phyloP scores from a whole-genome alignment of 2,329 filamentous ascomycete species.

The Alternaria ethzedia region DNA sequence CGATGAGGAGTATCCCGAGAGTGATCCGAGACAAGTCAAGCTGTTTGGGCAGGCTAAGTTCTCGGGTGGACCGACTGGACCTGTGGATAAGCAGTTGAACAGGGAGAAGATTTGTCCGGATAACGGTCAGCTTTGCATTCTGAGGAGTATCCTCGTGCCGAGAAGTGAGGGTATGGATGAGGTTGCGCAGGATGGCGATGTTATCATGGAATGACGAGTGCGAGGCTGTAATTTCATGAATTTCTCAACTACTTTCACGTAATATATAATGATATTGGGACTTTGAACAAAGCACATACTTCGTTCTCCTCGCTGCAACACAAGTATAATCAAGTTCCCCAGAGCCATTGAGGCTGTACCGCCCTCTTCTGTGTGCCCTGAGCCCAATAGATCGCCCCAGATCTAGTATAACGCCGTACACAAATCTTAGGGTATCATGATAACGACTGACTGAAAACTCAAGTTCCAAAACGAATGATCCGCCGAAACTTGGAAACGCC shows the following conservation, averaged over 20 bases:
- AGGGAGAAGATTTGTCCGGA: conserved; percentile 64
- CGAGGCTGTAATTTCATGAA: not conserved
- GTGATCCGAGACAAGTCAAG: conserved; percentile 57
- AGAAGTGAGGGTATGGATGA: conserved; percentile 18
- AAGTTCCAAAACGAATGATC: not conserved
- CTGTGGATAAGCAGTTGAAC: conserved; percentile 64
- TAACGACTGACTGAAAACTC: not conserved
- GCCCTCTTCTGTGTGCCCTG: not conserved
- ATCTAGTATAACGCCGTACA: not conserved
- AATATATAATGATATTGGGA: not conserved
- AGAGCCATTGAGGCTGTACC: not conserved
- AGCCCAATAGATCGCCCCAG: not conserved
- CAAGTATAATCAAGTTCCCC: not conserved
- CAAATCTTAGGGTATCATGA: not conserved
- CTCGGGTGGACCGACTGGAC: conserved; percentile 65
- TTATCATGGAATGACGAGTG: not conserved
- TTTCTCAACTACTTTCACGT: not conserved
- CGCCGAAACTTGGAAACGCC: not conserved
- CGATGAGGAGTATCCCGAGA: conserved; percentile 63
- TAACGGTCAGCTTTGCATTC: conserved; percentile 53
- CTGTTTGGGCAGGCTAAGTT: conserved; percentile 58
- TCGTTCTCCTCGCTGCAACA: not conserved
- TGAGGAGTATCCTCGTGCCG: conserved; percentile 50
- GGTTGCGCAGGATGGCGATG: conserved; percentile 12
- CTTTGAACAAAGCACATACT: not conserved